Evolutionary conservation across 306 rosid genomes (phyloP), one percentile per base, ranked within the genome.

Genomic region (apple (Malus domestica)): DNA sequence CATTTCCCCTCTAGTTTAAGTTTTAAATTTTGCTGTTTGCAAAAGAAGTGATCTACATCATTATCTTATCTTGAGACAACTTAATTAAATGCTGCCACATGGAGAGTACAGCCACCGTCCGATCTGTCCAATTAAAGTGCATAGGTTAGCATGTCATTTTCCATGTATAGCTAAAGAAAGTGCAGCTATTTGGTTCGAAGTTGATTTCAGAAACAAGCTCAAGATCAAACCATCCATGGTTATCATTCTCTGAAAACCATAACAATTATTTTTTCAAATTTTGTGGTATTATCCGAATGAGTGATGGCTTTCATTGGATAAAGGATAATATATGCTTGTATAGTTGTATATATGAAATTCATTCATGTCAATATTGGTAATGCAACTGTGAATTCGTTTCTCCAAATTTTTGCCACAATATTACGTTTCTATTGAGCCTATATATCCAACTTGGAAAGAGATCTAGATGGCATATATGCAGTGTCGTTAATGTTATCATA

Each of bases 111-210:
- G 44, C 69, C 12, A 22, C 60, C 20, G 2, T 61, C 29, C 8
- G 60, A 74, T 62, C 69, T 19, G 22, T 45, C 70, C 61, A 66
- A 61, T 74, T 10, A 10, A 25, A 25, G 3, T 10, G 57, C 27
- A 42, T 60, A 10, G 40, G 77, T 62, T 74, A 62, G 70, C n/a
- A 45, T 74, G 70, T 74, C 78, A 13, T 74, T 74, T 62, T 62
- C 78, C 23, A 74, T n/a, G n/a, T 13, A 61, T 38, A 15, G 35
- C 32, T 13, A 3, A 32, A 73, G 55, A 73, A 19, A 40, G 8
- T 44, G 58, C 77, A 59, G 13, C 8, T 18, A 3, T 60, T 42
- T 18, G 10, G 27, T 15, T 29, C 15, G 9, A n/a, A 19, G 11
- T 67, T 40, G 8, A 23, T 68, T 16, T 44, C 38, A 23, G 72